Conservation (phyloP, 352 stramenopile genomes). For the Halophytophthora batemanensis region DNA sequence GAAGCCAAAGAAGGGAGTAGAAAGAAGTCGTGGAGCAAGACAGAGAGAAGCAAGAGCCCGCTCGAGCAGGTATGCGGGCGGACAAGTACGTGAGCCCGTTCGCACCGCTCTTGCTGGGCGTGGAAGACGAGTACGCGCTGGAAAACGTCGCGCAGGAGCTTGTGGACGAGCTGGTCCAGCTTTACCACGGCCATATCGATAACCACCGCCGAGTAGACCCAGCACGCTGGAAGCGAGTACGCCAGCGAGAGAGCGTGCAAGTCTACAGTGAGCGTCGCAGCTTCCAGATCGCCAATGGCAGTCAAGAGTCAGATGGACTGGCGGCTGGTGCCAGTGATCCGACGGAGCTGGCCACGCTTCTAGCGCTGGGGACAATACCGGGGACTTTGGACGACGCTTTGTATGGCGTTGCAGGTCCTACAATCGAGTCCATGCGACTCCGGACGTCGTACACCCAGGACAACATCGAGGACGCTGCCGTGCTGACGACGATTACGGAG, state of each 20-base stretch:
- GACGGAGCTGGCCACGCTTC: constrained; percentile 15
- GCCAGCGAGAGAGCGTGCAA: constrained; percentile 7
- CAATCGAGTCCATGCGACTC: constrained; percentile 29
- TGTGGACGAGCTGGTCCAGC: constrained; percentile 9
- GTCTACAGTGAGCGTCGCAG: constrained; percentile 9
- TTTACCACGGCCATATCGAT: constrained; percentile 2
- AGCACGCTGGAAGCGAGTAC: constrained; percentile 10
- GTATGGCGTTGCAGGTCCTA: constrained; percentile 25
- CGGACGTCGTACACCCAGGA: constrained; percentile 29
- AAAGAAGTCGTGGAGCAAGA: no score
- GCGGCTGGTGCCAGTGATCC: not conserved
- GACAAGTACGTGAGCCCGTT: constrained; percentile 9
- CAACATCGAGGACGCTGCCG: constrained; percentile 23
- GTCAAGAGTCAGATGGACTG: not conserved
- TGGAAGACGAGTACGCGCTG: constrained; percentile 8
- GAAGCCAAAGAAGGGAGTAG: no score
- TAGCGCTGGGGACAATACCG: constrained; percentile 26
- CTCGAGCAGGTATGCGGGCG: no score
- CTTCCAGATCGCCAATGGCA: no score
- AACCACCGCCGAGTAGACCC: constrained; percentile 8
- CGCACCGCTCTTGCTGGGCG: constrained; percentile 5
- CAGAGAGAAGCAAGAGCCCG: no score
- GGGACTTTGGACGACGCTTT: constrained; percentile 28
- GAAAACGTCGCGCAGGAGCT: constrained; percentile 5
- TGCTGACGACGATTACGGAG: constrained; percentile 24